Base-by-base conservation (phyloP, 1,284 basidiomycete genomes). In the Ceratobasidium sp. region DNA sequence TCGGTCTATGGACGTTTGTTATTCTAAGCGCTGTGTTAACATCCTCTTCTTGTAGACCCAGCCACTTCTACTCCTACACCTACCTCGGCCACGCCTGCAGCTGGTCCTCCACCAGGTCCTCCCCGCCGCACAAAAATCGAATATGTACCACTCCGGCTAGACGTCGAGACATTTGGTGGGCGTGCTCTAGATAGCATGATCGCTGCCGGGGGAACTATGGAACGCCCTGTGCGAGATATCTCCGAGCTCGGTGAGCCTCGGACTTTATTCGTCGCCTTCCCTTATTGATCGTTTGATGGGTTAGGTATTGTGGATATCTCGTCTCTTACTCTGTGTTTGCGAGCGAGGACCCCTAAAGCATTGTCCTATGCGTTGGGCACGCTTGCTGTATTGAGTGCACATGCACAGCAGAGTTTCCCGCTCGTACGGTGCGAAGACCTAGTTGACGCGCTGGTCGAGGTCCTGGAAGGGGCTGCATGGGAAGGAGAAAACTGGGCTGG, bases 291-390 rank as follows among this genome's bases (percentile, higher is more conserved):
- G 41, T 77, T 80, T 38, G 83, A 84, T 85, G 46, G 64, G 52
- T 86, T 23, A 78, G 78, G 95, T 23, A 88, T 88, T 12, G 91
- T 99, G 71, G 96, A 99, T 81, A 91, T 99, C 71, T 95, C 97
- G 82, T 91, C 91, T 8, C 87, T 99, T 70, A 93, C 92, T 52
- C 93, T 99, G 92, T 95, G 95, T 44, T 85, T 99, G 69, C 92
- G 96, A 52, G 97, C 95, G 48, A 88, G 97, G 52, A 85, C 99
- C 55, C 90, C 92, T 2, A 88, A 89, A 59, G 97, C 99, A 83
- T 86, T 98, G 59, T 92, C 95, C 3, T 99, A 97, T 83, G 95
- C 94, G 3, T 86, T 99, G 81, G 96, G 96, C 35, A 95, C 95
- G 1, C 88, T 99, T 80, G 92, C 92, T n/a, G 88, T 98, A 82